These are phyloP conservation scores for Posidonia oceanica DNA, from an alignment of 116 monocot species.

Conservation along the genomic window DNA sequence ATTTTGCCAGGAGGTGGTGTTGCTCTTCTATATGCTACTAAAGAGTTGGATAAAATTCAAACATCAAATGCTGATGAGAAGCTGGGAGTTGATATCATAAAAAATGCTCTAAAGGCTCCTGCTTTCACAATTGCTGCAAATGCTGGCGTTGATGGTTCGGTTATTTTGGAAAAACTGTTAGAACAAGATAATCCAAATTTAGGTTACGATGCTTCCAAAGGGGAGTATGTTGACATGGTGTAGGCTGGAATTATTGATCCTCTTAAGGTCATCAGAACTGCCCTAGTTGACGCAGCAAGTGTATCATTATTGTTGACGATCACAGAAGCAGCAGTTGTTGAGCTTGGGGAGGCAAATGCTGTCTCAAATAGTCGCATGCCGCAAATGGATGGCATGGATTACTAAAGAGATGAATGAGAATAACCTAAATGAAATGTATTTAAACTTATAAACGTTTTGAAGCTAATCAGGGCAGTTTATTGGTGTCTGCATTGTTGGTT, in stretches of 20 bases:
- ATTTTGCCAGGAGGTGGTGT: conserved; percentile 91
- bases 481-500: background rate
- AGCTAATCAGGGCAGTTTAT: background rate
- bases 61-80: conserved; percentile 71
- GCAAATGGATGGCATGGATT: conserved; percentile 44
- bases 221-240: conserved; percentile 91
- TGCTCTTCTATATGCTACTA: conserved; percentile 69
- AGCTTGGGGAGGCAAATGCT: conserved; percentile 27
- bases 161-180: conserved; percentile 65
- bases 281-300: conserved; percentile 77
- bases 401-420: background rate
- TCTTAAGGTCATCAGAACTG: conserved; percentile 78
- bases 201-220: conserved; percentile 91
- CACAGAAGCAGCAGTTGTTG: conserved; percentile 57
- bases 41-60: conserved; percentile 47
- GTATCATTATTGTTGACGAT: conserved; percentile 56
- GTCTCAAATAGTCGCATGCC: conserved; percentile 32
- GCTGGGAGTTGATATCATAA: conserved; percentile 70
- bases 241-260: conserved; percentile 88
- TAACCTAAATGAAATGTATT: background rate
- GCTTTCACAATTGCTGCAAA: conserved; percentile 69
- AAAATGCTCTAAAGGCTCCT: conserved; percentile 82
- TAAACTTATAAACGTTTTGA: background rate
- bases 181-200: conserved; percentile 74
- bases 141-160: conserved; percentile 68